Evolutionary conservation across 768 basidiomycete genomes (phyloP).

Genomic region (Mycena galopus): DNA sequence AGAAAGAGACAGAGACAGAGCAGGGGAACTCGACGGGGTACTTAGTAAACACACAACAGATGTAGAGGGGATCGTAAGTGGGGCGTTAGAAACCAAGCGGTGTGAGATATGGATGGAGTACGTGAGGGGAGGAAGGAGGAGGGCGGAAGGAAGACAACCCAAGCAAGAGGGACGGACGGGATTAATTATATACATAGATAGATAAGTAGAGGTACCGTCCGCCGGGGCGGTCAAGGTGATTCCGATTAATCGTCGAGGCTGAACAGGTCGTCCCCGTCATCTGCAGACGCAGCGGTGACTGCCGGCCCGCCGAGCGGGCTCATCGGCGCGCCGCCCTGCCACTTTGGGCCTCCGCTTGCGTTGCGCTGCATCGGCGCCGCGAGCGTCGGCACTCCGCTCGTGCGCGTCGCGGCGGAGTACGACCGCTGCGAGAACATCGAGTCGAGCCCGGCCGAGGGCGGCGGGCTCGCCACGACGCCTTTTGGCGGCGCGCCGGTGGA

Average conservation of each 20-base stretch:
- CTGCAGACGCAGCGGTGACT: slow-evolving; percentile 57
- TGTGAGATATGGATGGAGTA: not conserved
- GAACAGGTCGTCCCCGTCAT: slow-evolving; percentile 78
- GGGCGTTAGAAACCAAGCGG: not conserved
- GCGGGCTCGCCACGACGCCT: slow-evolving; percentile 35
- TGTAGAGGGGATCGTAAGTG: not conserved
- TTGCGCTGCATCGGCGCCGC: slow-evolving; percentile 40
- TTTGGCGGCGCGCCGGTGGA: not conserved
- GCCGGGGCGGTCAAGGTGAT: not conserved
- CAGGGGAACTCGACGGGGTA: not conserved
- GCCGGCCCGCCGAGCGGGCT: slow-evolving; percentile 76
- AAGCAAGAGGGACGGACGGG: not conserved
- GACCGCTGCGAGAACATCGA: slow-evolving; percentile 69
- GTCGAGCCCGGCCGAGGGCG: slow-evolving; percentile 51
- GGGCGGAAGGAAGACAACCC: not conserved
- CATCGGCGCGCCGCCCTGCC: slow-evolving; percentile 51
- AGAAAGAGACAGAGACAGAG: no score
- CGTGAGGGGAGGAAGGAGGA: not conserved
- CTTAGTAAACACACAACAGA: not conserved
- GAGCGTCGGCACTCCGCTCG: slow-evolving; percentile 26
- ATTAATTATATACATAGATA: slow-evolving; percentile 33
- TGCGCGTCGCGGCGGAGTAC: slow-evolving; percentile 62
- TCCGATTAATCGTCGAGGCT: slow-evolving; percentile 31
- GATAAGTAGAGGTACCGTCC: not conserved
- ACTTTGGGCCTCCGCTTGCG: slow-evolving; percentile 49